Percentiles rank a stretch among this genome's conserved stretches.
Evolutionary conservation across 345 rosid species (phyloP).

Genomic region (Hibiscus tridactylites): DNA sequence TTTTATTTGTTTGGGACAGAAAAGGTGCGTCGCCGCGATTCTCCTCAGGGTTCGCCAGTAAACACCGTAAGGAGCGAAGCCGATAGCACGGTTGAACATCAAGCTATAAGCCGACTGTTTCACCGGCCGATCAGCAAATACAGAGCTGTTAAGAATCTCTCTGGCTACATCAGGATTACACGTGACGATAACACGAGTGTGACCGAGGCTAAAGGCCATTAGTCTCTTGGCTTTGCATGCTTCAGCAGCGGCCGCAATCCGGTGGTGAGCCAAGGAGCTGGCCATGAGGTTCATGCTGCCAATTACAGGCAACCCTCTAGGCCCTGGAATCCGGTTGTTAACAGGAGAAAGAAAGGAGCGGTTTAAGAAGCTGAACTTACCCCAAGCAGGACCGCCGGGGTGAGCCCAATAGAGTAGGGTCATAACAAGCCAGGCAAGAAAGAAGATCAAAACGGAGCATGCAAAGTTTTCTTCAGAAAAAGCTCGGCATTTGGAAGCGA

Average conservation of each 20-base stretch:
- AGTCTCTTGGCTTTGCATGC: slow-evolving; percentile 42
- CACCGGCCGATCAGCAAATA: slow-evolving; percentile 65
- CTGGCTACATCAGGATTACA: slow-evolving; percentile 59
- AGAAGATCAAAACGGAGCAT: slow-evolving; percentile 34
- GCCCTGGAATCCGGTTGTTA: slow-evolving; percentile 49
- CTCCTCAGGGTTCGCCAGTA: slow-evolving; percentile 73
- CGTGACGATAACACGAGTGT: slow-evolving; percentile 58
- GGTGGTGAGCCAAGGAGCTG: slow-evolving; percentile 49
- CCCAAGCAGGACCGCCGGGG: slow-evolving; percentile 83
- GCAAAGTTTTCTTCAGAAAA: slow-evolving; percentile 33
- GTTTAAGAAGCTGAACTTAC: slow-evolving; percentile 25
- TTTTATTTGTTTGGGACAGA: slow-evolving; percentile 53
- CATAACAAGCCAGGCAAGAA: slow-evolving; percentile 26
- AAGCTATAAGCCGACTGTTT: slow-evolving; percentile 67
- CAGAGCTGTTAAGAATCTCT: slow-evolving; percentile 57
- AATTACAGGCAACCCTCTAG: slow-evolving; percentile 50
- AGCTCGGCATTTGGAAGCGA: slow-evolving; percentile 48
- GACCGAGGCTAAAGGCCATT: slow-evolving; percentile 68
- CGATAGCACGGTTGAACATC: slow-evolving; percentile 73
- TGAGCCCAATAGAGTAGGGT: slow-evolving; percentile 47
- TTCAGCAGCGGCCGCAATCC: slow-evolving; percentile 36
- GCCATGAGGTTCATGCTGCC: slow-evolving; percentile 68
- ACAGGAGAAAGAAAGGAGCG: neutral
- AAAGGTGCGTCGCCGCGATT: slow-evolving; percentile 56
- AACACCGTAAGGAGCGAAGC: slow-evolving; percentile 69